Evolutionary conservation across 768 basidiomycete genomes (phyloP).

Genomic region (Leucocoprinus birnbaumii): DNA sequence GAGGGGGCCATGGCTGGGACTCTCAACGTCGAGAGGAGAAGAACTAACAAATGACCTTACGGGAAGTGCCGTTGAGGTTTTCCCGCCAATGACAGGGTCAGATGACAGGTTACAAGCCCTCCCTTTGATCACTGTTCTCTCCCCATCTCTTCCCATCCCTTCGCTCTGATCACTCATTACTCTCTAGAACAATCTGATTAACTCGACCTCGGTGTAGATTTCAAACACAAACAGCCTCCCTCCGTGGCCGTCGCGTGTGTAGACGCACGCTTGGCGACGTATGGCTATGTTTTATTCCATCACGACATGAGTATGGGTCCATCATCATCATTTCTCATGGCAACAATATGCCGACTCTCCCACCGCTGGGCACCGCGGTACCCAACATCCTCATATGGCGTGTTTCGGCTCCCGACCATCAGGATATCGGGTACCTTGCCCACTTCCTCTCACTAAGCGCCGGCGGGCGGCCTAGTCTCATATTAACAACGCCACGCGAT

Average conservation of each 20-base stretch:
- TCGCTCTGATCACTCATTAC: neutral
- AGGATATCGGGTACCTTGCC: too few relatives aligned
- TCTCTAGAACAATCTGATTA: neutral
- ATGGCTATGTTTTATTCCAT: neutral
- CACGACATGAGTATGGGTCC: neutral
- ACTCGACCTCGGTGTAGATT: too few relatives aligned
- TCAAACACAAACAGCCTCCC: neutral
- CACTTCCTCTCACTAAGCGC: too few relatives aligned
- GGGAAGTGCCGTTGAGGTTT: conserved; percentile 32
- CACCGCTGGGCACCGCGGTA: neutral
- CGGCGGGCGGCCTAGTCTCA: too few relatives aligned
- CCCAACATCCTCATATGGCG: neutral
- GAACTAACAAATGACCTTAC: conserved; percentile 29
- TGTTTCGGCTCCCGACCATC: too few relatives aligned
- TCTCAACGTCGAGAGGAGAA: conserved; percentile 27
- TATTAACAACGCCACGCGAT: too few relatives aligned
- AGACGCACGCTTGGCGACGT: neutral
- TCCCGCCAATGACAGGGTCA: conserved; percentile 19
- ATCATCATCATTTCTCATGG: conserved; percentile 11
- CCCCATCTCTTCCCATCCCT: neutral
- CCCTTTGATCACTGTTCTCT: too few relatives aligned
- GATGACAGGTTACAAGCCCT: conserved; percentile 2
- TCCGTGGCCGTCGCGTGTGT: neutral
- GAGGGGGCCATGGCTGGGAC: conserved; percentile 67
- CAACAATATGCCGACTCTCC: conserved; percentile 6